Evolutionary conservation across 345 rosid genomes (phyloP).

Genomic region (Geranium rotundifolium): DNA sequence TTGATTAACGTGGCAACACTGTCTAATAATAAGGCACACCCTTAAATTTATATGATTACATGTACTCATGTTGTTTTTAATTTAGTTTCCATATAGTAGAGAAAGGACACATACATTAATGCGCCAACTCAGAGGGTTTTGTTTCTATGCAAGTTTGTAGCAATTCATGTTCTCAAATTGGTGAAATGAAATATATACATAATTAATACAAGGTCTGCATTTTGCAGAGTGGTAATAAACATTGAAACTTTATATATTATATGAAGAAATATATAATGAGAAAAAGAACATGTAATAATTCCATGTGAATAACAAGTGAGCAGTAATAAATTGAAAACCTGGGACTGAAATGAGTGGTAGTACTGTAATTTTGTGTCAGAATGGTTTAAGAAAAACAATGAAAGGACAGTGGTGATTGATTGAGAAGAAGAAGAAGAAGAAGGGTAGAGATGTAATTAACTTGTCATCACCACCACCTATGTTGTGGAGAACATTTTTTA

Average conservation of each 20-base stretch:
- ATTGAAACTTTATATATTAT: not conserved
- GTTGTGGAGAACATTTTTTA: no score
- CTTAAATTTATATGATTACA: no score
- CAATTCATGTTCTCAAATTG: not conserved
- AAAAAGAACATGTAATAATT: conserved; percentile 18
- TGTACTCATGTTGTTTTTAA: no score
- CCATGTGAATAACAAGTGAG: not conserved
- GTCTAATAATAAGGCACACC: no score
- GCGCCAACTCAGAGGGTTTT: not conserved
- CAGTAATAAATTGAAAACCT: conserved; percentile 13
- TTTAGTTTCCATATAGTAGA: not conserved
- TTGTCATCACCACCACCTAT: no score
- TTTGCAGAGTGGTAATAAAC: not conserved
- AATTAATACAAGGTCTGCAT: not conserved
- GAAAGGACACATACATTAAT: not conserved
- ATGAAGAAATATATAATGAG: not conserved
- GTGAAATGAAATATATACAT: no score
- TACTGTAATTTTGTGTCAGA: conserved; percentile 25
- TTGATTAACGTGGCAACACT: no score
- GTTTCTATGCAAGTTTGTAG: not conserved
- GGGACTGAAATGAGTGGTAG: conserved; percentile 32
- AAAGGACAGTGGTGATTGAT: no score
- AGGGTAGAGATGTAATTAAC: no score
- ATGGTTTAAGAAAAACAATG: conserved; percentile 4
- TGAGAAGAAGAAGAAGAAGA: no score